phyloP scores from a whole-genome alignment of 768 basidiomycete genomes.

The Suillus subluteus region DNA sequence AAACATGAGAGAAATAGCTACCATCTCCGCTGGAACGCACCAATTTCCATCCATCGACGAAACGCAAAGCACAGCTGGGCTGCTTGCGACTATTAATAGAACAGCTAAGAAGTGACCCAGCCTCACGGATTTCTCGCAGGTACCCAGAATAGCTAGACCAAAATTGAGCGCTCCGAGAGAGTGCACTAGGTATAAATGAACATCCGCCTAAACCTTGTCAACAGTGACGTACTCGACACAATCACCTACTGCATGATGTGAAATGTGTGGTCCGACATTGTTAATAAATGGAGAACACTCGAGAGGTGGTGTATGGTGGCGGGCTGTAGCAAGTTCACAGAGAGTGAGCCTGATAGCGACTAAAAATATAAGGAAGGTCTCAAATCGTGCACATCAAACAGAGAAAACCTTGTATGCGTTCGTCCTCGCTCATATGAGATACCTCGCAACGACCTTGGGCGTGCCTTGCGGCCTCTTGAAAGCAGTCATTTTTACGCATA shows the following conservation, averaged over 20 bases:
- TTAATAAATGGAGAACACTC: conserved; percentile 51
- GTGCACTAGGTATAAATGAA: conserved; percentile 48
- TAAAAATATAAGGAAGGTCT: conserved; percentile 32
- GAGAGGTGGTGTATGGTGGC: conserved; percentile 65
- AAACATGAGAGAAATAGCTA: conserved; percentile 14
- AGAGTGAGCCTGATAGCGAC: conserved; percentile 80
- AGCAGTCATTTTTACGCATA: conserved; percentile 61
- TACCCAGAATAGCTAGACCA: conserved; percentile 90
- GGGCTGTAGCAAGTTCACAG: conserved; percentile 78
- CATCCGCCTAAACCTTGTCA: conserved; percentile 2
- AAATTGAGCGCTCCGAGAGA: conserved; percentile 78
- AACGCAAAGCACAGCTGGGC: conserved; percentile 81
- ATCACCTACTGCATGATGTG: conserved; percentile 39
- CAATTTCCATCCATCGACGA: conserved; percentile 74
- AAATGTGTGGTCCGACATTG: conserved; percentile 7
- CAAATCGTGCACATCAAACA: background rate
- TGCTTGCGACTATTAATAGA: conserved; percentile 36
- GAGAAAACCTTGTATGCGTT: conserved; percentile 58
- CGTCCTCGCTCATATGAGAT: conserved; percentile 61
- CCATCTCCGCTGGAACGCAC: conserved; percentile 37
- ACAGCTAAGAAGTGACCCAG: conserved; percentile 11
- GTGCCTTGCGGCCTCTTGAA: conserved; percentile 52
- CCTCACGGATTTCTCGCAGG: conserved; percentile 76
- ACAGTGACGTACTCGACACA: conserved; percentile 53
- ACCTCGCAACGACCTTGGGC: conserved; percentile 57